Evolutionary conservation across 208 protist species (phyloP), one percentile per base, ranked within the genome.

Genomic region (Acanthamoeba healyi): DNA sequence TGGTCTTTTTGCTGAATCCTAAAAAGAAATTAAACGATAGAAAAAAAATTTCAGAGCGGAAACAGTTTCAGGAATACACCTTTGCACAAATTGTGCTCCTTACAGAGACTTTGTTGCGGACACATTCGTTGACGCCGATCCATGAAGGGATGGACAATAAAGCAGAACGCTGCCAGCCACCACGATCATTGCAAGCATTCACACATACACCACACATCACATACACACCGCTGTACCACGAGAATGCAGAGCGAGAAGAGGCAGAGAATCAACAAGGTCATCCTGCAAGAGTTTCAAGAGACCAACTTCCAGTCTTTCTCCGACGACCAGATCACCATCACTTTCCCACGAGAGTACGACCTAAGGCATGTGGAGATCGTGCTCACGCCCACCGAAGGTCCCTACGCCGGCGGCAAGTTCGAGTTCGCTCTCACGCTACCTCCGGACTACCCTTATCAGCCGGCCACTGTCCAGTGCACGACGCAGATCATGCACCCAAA

Each of bases 271-370:
- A 87, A 34, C 26, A 87, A 87, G 19, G 38, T 26, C 19, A 58
- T 87, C 42, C 46, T 87, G 24, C 51, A 87, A 24, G 77, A 87
- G 36, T 87, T 61, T 40, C 38, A 56, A 24, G 77, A 87, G 26
- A 46, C 46, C 22, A 87, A 87, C 77, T 58, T 34, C 77, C 22
- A 87, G 77, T 87, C 77, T 14, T 87, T 87, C 77, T 44, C 77
- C 0, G 77, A 87, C 29, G 77, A 40, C 9, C 77, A 87, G 46
- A 87, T 87, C 26, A 46, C 46, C 3, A 40, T 87, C 14, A 14
- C 19, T 0, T 87, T 87, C 26, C 77, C 77, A 7, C 3, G 56
- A 0, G 29, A 61, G 19, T 6, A 87, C 0, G 46, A 87, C 77
- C 44, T 87, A 17, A 29, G 17, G 17, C 10, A 17, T 19, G 77